A percentile compares a stretch with the other conserved stretches of the same genome.
phyloP scores from a whole-genome alignment of 2,329 filamentous ascomycete genomes.

The Chrysosporium queenslandicum region DNA sequence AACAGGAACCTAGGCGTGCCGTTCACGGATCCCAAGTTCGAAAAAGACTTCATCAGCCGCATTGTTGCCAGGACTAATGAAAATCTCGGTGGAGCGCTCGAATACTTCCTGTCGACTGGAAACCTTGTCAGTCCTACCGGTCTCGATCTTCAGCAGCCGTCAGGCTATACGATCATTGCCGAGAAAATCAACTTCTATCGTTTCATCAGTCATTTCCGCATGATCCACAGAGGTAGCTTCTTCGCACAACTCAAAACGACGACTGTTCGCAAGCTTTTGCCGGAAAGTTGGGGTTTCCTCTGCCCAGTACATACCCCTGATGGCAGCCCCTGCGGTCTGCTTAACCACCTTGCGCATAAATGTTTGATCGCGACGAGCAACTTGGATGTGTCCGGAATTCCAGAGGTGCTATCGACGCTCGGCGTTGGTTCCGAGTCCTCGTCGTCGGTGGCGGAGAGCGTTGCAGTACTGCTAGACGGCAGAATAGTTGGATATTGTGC shows the following conservation, averaged over 20 bases:
- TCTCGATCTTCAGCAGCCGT: slow-evolving; percentile 85
- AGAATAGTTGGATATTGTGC: slow-evolving; percentile 83
- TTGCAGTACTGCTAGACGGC: slow-evolving; percentile 84
- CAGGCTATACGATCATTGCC: slow-evolving; percentile 90
- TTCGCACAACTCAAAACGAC: slow-evolving; percentile 97
- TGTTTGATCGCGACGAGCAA: slow-evolving; percentile 74
- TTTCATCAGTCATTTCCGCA: slow-evolving; percentile 97
- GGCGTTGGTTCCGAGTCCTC: slow-evolving; percentile 68
- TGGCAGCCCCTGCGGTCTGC: slow-evolving; percentile 82
- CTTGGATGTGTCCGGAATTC: slow-evolving; percentile 64
- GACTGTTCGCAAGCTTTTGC: slow-evolving; percentile 85
- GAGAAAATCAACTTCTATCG: slow-evolving; percentile 99
- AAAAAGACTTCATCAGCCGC: slow-evolving; percentile 65
- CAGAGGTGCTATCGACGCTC: slow-evolving; percentile 63
- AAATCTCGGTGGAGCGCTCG: slow-evolving; percentile 73
- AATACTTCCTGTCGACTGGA: slow-evolving; percentile 94
- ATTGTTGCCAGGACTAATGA: slow-evolving; percentile 77
- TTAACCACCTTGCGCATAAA: slow-evolving; percentile 93
- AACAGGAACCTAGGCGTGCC: slow-evolving; percentile 42
- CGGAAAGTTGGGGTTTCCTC: slow-evolving; percentile 95
- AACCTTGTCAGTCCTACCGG: slow-evolving; percentile 87
- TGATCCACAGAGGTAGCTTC: slow-evolving; percentile 98
- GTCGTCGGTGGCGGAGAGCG: slow-evolving; percentile 69
- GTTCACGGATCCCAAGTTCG: slow-evolving; percentile 68
- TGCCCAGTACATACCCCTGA: slow-evolving; percentile 97